phyloP scores from a whole-genome alignment of 2,329 filamentous ascomycete genomes.

The Epichloe sibirici region DNA sequence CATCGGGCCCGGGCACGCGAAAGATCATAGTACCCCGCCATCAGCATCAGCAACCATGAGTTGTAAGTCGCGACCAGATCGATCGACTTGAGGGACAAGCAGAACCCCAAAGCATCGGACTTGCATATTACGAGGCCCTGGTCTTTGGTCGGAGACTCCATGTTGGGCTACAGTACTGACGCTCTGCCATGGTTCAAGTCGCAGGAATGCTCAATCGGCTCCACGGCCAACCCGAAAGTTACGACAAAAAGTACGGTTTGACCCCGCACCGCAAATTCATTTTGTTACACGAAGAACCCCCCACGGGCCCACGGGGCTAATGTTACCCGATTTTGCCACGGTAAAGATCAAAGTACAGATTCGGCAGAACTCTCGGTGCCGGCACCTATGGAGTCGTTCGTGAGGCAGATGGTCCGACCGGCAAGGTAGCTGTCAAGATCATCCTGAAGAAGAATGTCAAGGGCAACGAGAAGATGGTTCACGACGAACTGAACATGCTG shows the following conservation, averaged over 20 bases:
- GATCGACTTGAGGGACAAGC: background rate
- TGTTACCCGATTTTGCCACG: background rate
- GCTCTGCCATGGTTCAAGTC: constrained; percentile 38
- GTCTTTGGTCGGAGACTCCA: background rate
- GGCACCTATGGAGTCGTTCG: constrained; percentile 97
- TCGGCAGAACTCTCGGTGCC: constrained; percentile 86
- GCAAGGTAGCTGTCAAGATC: constrained; percentile 93
- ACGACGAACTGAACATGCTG: constrained; percentile 90
- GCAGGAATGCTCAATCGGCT: constrained; percentile 88
- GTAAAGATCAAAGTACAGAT: constrained; percentile 69
- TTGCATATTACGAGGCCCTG: background rate
- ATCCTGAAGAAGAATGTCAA: constrained; percentile 99
- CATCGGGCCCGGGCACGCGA: background rate
- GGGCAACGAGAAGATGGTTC: constrained; percentile 97
- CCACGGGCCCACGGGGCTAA: background rate
- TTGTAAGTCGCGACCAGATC: constrained; percentile 16
- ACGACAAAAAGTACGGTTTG: constrained; percentile 77
- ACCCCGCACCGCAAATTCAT: constrained; percentile 14
- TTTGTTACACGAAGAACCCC: background rate
- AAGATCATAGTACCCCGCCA: constrained; percentile 14
- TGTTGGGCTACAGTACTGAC: background rate
- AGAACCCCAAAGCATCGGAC: background rate
- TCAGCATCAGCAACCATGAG: constrained; percentile 18
- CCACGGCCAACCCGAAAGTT: constrained; percentile 92
- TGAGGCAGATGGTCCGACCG: constrained; percentile 74